Evolutionary conservation across 495 filamentous ascomycete species (phyloP).

Genomic region (Baudoinia panamericana): DNA sequence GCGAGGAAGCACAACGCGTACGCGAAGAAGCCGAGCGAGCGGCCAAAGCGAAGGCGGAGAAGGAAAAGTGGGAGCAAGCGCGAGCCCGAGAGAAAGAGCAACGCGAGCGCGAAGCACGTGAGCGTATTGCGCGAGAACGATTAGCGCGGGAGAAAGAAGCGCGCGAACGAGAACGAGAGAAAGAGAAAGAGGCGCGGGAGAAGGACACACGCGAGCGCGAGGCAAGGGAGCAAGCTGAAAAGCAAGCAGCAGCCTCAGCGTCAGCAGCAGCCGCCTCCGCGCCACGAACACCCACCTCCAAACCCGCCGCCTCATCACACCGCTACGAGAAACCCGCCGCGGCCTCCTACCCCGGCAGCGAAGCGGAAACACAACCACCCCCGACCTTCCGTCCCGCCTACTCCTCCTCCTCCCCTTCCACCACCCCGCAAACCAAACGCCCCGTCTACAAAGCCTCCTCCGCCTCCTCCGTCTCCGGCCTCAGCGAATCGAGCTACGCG

Average conservation of each 20-base stretch:
- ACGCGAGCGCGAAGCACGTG: constrained; percentile 31
- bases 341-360: constrained; percentile 50
- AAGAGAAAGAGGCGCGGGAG: constrained; percentile 27
- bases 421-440: constrained; percentile 41
- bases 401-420: constrained; percentile 77
- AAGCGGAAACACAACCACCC: constrained; percentile 42
- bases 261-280: constrained; percentile 19
- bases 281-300: constrained; percentile 16
- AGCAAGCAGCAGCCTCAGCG: constrained; percentile 20
- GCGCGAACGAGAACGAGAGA: constrained; percentile 27
- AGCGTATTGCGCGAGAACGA: constrained; percentile 31
- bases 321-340: constrained; percentile 47
- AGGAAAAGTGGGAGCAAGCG: constrained; percentile 34
- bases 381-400: too few relatives aligned
- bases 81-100: constrained; percentile 31
- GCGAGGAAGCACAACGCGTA: constrained; percentile 33
- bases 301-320: constrained; percentile 23
- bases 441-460: constrained; percentile 36
- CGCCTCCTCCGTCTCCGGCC: constrained; percentile 54
- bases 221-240: constrained; percentile 28
- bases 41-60: constrained; percentile 31
- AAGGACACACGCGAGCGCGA: constrained; percentile 9
- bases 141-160: constrained; percentile 38
- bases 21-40: constrained; percentile 31
- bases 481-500: constrained; percentile 75